Evolutionary conservation across 306 rosid genomes (phyloP).

Genomic region (Cucurbita argyrosperma): DNA sequence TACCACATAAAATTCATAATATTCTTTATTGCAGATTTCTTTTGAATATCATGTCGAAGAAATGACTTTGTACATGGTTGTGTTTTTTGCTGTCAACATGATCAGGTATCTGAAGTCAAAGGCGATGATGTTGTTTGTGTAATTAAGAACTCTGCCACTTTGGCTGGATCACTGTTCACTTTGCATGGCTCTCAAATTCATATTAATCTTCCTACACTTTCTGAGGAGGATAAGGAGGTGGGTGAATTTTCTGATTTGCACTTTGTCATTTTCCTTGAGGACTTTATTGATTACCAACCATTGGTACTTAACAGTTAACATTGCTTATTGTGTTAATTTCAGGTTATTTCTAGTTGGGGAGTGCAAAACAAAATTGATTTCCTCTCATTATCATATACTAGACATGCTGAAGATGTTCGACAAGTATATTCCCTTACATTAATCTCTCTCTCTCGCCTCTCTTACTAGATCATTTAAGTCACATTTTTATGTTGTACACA

Average conservation of each 20-base stretch:
- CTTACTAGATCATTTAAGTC: background rate
- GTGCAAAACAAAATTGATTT: constrained; percentile 37
- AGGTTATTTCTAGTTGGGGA: constrained; percentile 42
- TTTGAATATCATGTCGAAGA: background rate
- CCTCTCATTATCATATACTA: constrained; percentile 36
- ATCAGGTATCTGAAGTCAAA: constrained; percentile 72
- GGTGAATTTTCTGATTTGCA: background rate
- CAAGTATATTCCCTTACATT: constrained; percentile 14
- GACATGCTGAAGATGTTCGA: constrained; percentile 47
- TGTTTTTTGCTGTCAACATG: constrained; percentile 13
- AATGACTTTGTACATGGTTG: constrained; percentile 5
- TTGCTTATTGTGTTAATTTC: background rate
- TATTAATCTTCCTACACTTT: constrained; percentile 81
- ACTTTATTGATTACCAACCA: background rate
- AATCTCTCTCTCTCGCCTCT: background rate
- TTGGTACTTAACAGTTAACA: background rate
- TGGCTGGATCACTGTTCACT: constrained; percentile 85
- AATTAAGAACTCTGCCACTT: constrained; percentile 75
- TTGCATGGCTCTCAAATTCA: constrained; percentile 83
- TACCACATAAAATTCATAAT: background rate
- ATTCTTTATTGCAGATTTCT: background rate
- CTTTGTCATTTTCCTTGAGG: background rate
- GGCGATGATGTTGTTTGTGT: constrained; percentile 73
- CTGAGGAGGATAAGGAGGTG: constrained; percentile 81
- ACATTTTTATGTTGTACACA: constrained; percentile 2